Evolutionary conservation across 176 grass and related monocot species (phyloP).

Genomic region (Saccharum officinarum): DNA sequence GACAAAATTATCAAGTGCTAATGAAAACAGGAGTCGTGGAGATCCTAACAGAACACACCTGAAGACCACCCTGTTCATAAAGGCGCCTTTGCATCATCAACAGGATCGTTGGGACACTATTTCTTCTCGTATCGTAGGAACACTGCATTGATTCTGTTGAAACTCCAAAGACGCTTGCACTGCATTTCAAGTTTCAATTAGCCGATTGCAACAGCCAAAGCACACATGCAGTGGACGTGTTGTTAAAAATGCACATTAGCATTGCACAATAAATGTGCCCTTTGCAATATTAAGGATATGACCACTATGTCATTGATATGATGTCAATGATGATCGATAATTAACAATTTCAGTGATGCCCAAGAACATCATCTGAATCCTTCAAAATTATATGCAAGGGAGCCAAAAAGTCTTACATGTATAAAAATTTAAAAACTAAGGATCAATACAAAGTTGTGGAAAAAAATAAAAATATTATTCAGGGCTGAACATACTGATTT

Average conservation of each 20-base stretch:
- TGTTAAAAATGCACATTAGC: not conserved
- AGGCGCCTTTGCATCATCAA: constrained; percentile 78
- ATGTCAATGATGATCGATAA: not conserved
- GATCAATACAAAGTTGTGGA: constrained; percentile 5
- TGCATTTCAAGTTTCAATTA: constrained; percentile 52
- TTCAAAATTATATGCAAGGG: constrained; percentile 18
- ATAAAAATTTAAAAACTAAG: not conserved
- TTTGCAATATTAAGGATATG: not conserved
- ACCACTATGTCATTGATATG: not conserved
- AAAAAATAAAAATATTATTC: not conserved
- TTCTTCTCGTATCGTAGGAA: constrained; percentile 67
- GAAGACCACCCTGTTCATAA: constrained; percentile 72
- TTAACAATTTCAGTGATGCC: not conserved
- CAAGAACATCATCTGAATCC: not conserved
- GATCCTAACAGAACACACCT: constrained; percentile 30
- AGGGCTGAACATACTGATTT: not conserved
- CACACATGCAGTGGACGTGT: constrained; percentile 15
- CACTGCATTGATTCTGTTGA: constrained; percentile 85
- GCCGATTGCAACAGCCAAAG: not conserved
- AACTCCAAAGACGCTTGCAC: constrained; percentile 69
- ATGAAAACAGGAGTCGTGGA: not conserved
- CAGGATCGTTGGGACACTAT: constrained; percentile 74
- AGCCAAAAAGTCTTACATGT: not conserved
- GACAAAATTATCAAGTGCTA: not conserved
- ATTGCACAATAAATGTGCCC: not conserved